Percentiles rank a stretch among this genome's conserved stretches.
phyloP scores from a whole-genome alignment of 305 asterid species.

The Ilex paraguariensis region DNA sequence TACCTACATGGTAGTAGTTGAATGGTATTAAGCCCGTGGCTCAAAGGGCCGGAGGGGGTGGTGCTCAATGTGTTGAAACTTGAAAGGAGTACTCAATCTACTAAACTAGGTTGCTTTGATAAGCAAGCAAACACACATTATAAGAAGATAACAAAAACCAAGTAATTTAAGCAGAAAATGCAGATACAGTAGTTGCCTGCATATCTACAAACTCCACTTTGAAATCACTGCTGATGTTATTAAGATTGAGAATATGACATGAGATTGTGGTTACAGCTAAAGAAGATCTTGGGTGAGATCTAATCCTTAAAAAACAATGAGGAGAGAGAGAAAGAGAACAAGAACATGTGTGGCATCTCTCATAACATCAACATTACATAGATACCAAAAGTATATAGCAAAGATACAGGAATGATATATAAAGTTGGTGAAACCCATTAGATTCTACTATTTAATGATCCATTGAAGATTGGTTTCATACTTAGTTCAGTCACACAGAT shows the following conservation, averaged over 20 bases:
- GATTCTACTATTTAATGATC: slow-evolving; percentile 38
- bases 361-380: slow-evolving; percentile 14
- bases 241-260: slow-evolving; percentile 44
- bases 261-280: slow-evolving; percentile 38
- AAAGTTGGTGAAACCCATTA: slow-evolving; percentile 28
- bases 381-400: slow-evolving; percentile 40
- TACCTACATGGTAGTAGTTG: slow-evolving; percentile 27
- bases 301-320: slow-evolving; percentile 19
- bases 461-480: slow-evolving; percentile 31
- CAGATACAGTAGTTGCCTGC: slow-evolving; percentile 44
- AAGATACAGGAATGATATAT: slow-evolving; percentile 40
- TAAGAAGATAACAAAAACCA: slow-evolving; percentile 11
- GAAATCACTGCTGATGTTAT: slow-evolving; percentile 41
- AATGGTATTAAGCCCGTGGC: slow-evolving; percentile 39
- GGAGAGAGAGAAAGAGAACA: slow-evolving; percentile 3
- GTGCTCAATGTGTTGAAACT: slow-evolving; percentile 40
- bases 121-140: slow-evolving; percentile 6
- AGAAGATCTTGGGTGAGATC: slow-evolving; percentile 69
- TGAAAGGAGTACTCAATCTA: neutral
- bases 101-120: slow-evolving; percentile 4
- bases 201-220: slow-evolving; percentile 33
- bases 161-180: slow-evolving; percentile 9
- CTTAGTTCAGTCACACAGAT: slow-evolving; percentile 16
- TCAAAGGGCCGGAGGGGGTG: slow-evolving; percentile 41
- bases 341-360: slow-evolving; percentile 1